phyloP scores from a whole-genome alignment of 1,284 basidiomycete genomes.

The Ceratobasidium sp. region DNA sequence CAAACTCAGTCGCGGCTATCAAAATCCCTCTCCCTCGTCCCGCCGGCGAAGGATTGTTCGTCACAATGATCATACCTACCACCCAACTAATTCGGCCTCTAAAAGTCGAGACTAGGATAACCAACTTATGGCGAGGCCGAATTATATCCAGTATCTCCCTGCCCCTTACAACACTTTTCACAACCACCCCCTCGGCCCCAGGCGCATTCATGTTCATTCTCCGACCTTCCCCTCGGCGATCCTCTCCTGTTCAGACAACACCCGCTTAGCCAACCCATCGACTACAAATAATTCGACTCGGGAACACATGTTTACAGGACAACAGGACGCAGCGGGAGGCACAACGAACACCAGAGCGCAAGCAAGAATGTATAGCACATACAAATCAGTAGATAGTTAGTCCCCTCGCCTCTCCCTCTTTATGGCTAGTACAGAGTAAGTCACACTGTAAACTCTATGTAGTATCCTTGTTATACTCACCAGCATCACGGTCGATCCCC shows the following conservation, averaged over 20 bases:
- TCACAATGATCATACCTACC: constrained; percentile 80
- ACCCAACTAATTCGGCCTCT: not conserved
- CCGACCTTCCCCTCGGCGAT: constrained; percentile 70
- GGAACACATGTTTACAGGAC: no score
- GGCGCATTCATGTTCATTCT: constrained; percentile 73
- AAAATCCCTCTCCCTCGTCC: constrained; percentile 72
- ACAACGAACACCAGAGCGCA: not conserved
- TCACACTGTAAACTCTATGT: not conserved
- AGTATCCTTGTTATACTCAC: not conserved
- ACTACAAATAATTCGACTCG: no score
- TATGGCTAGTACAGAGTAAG: not conserved
- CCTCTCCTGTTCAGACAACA: constrained; percentile 72
- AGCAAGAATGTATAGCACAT: not conserved
- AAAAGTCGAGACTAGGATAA: not conserved
- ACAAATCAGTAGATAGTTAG: not conserved
- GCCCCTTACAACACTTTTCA: constrained; percentile 72
- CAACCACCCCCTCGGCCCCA: constrained; percentile 63
- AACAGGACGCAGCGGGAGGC: no score
- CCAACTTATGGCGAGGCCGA: constrained; percentile 72
- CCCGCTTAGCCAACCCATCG: constrained; percentile 65
- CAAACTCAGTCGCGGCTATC: constrained; percentile 83
- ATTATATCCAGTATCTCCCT: constrained; percentile 85
- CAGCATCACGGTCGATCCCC: not conserved
- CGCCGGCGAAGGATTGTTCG: no score
- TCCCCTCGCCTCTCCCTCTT: constrained; percentile 20